Evolutionary conservation across 306 rosid species (phyloP), one percentile per base, ranked within the genome.

Genomic region (Acacia crassicarpa): DNA sequence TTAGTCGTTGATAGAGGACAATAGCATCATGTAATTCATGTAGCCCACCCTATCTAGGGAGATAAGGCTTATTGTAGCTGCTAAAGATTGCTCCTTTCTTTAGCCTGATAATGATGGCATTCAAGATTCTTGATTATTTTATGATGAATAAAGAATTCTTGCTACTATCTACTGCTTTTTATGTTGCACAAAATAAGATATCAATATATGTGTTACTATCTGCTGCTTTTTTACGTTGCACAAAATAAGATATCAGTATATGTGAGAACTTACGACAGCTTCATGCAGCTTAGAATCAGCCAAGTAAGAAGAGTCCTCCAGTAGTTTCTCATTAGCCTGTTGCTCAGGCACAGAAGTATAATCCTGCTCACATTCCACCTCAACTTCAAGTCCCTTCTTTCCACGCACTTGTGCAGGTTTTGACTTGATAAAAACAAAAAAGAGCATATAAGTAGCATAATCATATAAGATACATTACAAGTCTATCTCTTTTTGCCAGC

Each of bases 351-450:
- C 75, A 83, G 80, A 87, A 82, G 85, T 63, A 87, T 91, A 86
- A 63, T 89, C 98, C 83, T 90, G 98, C 70, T 90, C 97, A 81
- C 85, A 83, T 80, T 87, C 85, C 81, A 72, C 74, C 80, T 95
- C 98, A 83, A 89, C 91, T 74, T 92, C 95, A 82, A 76, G 85
- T 72, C 97, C 98, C 89, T 91, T 95, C 84, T 86, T 93, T 9
- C 91, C 98, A 43, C 93, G 86, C 44, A 79, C 90, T 80, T 85
- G 97, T 77, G 85, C 79, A 77, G 90, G 85, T 84, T 93, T 95
- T 75, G 92, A 82, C 98, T 95, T 58, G 27, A 22, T 58, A 22
- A 84, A 61, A 61, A 25, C 2, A 23, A 11, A 61, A 61, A 61
- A 25, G 3, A 11, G 17, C 17, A 61, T 59, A 59, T 59, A 59